phyloP scores from a whole-genome alignment of 257 asterid genomes.

The Solanum gracilifrons region DNA sequence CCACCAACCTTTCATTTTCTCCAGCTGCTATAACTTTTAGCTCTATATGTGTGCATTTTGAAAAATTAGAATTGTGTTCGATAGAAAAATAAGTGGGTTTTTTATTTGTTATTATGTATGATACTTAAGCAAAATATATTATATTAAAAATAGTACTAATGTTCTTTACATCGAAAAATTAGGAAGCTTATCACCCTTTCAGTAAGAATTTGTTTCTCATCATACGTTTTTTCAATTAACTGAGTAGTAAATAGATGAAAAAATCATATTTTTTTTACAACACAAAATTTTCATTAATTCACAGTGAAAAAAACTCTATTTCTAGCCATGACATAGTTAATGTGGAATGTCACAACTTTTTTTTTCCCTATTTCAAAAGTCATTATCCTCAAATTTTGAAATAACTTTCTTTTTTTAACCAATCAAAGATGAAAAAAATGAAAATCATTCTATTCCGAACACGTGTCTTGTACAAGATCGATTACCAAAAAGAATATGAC shows the following conservation, averaged over 20 bases:
- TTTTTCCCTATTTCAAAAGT: too few species aligned
- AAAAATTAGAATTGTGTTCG: too few species aligned
- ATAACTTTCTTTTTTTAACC: background rate
- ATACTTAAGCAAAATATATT: background rate
- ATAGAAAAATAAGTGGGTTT: background rate
- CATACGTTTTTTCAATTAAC: too few species aligned
- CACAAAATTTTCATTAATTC: too few species aligned
- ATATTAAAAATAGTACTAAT: too few species aligned
- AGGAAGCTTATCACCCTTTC: background rate
- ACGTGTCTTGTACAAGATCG: background rate
- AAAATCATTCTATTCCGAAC: background rate
- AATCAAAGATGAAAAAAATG: too few species aligned
- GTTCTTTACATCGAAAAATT: too few species aligned
- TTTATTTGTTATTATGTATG: background rate
- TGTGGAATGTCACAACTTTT: too few species aligned
- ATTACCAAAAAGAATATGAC: background rate
- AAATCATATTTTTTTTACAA: too few species aligned
- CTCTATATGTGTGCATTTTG: background rate
- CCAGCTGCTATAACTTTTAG: background rate
- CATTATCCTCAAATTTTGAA: too few species aligned
- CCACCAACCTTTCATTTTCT: background rate
- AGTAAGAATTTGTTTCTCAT: background rate
- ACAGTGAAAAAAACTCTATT: too few species aligned
- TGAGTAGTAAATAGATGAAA: too few species aligned
- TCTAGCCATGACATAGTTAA: background rate